A percentile compares a stretch with the other conserved stretches of the same genome.
phyloP scores from a whole-genome alignment of 2,329 filamentous ascomycete genomes.

The Botryotinia globosa region DNA sequence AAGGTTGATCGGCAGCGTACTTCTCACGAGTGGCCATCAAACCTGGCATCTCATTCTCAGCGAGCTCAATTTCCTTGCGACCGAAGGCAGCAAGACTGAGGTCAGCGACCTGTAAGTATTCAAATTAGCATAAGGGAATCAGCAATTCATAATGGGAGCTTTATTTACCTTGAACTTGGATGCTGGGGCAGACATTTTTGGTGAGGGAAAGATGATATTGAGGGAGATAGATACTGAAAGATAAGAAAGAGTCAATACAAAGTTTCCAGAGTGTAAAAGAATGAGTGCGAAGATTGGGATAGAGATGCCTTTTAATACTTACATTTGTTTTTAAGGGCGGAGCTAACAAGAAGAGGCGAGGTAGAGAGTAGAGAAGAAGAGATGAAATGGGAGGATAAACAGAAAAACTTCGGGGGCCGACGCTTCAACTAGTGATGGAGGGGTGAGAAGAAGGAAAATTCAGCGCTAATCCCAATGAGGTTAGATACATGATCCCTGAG shows the following conservation, averaged over 20 bases:
- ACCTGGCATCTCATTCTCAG: conserved; percentile 96
- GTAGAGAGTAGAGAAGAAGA: neutral
- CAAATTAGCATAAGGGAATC: conserved; percentile 8
- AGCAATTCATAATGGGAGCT: neutral
- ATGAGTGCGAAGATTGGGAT: neutral
- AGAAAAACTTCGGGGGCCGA: conserved; percentile 14
- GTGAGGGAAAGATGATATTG: conserved; percentile 26
- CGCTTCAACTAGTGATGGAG: conserved; percentile 2
- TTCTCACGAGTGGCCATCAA: conserved; percentile 91
- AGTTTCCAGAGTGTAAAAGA: too few relatives aligned
- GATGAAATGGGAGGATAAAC: neutral
- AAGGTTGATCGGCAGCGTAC: conserved; percentile 89
- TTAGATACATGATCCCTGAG: neutral
- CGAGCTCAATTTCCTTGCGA: conserved; percentile 97
- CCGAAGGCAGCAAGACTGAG: conserved; percentile 96
- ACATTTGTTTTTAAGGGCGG: neutral
- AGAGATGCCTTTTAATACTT: neutral
- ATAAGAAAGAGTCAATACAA: conserved; percentile 4
- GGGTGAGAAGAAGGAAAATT: conserved; percentile 18
- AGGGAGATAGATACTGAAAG: conserved; percentile 12
- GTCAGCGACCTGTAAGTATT: conserved; percentile 74
- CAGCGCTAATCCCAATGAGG: neutral
- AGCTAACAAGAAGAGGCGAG: neutral
- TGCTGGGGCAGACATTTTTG: conserved; percentile 39
- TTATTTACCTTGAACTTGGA: conserved; percentile 37